These are phyloP conservation scores for Falciphora oryzae DNA, from an alignment of 2,329 filamentous ascomycete genomes.

Conservation along the genomic window DNA sequence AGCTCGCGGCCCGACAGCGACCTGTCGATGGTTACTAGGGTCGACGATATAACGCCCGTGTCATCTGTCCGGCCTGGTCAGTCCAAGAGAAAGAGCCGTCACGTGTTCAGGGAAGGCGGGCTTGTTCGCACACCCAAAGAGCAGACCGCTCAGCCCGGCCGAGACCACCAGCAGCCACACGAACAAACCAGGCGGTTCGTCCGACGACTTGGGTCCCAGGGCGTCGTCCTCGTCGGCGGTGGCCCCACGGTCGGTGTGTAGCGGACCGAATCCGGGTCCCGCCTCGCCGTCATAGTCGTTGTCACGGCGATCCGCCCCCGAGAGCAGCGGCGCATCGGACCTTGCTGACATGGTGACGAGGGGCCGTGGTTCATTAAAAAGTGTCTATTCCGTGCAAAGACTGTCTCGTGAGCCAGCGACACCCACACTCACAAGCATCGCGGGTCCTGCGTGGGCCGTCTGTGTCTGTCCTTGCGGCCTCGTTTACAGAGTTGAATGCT, in stretches of 20 bases:
- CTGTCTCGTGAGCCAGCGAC: not conserved
- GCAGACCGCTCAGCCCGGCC: slow-evolving; percentile 59
- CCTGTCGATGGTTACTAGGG: slow-evolving; percentile 56
- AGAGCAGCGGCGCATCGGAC: not conserved
- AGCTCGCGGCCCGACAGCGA: slow-evolving; percentile 52
- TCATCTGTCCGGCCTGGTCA: slow-evolving; percentile 41
- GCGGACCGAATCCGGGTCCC: no score
- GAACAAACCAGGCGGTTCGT: slow-evolving; percentile 39
- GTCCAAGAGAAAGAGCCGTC: not conserved
- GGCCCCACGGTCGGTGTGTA: no score
- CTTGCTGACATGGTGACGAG: not conserved
- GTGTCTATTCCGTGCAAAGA: not conserved
- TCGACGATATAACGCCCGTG: slow-evolving; percentile 64
- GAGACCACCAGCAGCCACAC: slow-evolving; percentile 58
- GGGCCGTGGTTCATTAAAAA: not conserved
- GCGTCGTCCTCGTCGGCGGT: not conserved
- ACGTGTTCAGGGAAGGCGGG: slow-evolving; percentile 10
- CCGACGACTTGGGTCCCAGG: not conserved
- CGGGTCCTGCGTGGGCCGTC: no score
- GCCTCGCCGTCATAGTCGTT: not conserved
- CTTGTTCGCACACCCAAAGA: slow-evolving; percentile 57
- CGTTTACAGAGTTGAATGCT: no score
- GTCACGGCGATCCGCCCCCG: no score
- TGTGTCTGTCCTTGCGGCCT: no score
- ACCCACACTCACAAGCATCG: not conserved